Base-by-base conservation (phyloP, 371 early-diverging fungal species). In the Zychaea mexicana region DNA sequence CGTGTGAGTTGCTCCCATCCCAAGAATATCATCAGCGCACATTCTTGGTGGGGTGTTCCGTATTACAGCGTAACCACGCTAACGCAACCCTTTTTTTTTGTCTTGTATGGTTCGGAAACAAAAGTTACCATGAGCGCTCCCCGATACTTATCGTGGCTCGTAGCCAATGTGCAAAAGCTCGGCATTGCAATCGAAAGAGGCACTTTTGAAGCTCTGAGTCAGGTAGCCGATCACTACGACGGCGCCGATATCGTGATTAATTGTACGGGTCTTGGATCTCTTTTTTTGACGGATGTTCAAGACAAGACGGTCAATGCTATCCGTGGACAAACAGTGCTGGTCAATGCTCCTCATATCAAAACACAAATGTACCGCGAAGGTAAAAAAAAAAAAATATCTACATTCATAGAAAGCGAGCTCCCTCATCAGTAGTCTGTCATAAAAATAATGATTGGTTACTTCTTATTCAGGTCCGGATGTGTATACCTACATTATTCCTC, bases 271-370 rank as follows among this genome's bases (percentile, higher is more conserved):
- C 68, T 85, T 39, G 86, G 86, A 8, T 82, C 92, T 10, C 57
- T 76, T 39, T 70, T 67, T 32, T 70, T 94, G 3, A 85, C 85
- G 0, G 93, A 91, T 24, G 90, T 92, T 0, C 70, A 83, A 33
- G 94, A 94, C 67, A 27, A 64, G 5, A 68, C 71, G 1, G 73
- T 89, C 59, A 90, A 82, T 63, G 85, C 91, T 12, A 81, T 88
- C 0, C 82, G 93, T 30, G 94, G 94, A 12, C 93, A 94, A 69
- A 90, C 86, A 3, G 79, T 88, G 3, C 61, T 88, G 10, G 88
- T 92, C 4, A 66, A 80, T n/a, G 92, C 91, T 9, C 79, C 90
- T 2, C 86, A 91, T 63, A 74, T 91, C 47, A 81, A 85, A 62
- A 67, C 65, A 3, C 78, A 78, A 47, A 52, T 66, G 19, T 78